A percentile compares a stretch with the other conserved stretches of the same genome.
These are phyloP conservation scores for Medicago lupulina DNA, from an alignment of 306 rosid species.

Conservation along the genomic window DNA sequence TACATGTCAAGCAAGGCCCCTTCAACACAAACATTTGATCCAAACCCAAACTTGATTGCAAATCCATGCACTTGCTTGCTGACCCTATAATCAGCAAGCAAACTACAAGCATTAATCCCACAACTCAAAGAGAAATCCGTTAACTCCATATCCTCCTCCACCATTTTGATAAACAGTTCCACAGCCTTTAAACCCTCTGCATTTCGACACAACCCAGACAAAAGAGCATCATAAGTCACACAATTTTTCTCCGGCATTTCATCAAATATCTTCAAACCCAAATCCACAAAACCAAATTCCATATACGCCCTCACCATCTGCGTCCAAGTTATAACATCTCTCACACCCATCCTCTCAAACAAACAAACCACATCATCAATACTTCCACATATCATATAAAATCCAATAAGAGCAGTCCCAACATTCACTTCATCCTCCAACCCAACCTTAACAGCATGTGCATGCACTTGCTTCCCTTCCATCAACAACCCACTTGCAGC, in stretches of 20 bases:
- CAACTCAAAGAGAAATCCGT: slow-evolving; percentile 72
- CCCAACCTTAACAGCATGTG: slow-evolving; percentile 69
- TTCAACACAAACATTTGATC: slow-evolving; percentile 66
- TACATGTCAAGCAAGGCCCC: slow-evolving; percentile 82
- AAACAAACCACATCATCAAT: slow-evolving; percentile 53
- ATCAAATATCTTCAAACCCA: slow-evolving; percentile 64
- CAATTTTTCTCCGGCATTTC: slow-evolving; percentile 69
- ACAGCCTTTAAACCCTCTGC: slow-evolving; percentile 64
- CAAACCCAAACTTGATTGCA: slow-evolving; percentile 64
- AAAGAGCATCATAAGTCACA: slow-evolving; percentile 65
- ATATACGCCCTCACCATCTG: slow-evolving; percentile 68
- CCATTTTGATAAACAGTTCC: slow-evolving; percentile 59
- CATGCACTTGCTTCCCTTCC: slow-evolving; percentile 70
- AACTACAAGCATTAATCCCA: slow-evolving; percentile 67
- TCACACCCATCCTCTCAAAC: slow-evolving; percentile 64
- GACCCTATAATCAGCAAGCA: slow-evolving; percentile 54
- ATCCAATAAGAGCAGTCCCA: slow-evolving; percentile 72
- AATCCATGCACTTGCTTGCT: slow-evolving; percentile 82
- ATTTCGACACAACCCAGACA: slow-evolving; percentile 79
- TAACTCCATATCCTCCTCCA: slow-evolving; percentile 62
- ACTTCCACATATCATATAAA: slow-evolving; percentile 59
- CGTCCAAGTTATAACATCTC: slow-evolving; percentile 81
- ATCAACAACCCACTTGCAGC: slow-evolving; percentile 39
- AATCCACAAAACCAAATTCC: slow-evolving; percentile 65
- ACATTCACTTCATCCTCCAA: slow-evolving; percentile 70